Evolutionary conservation across 2,329 filamentous ascomycete genomes (phyloP), one percentile per base, ranked within the genome.

Genomic region (Tolypocladium ophioglossoides): DNA sequence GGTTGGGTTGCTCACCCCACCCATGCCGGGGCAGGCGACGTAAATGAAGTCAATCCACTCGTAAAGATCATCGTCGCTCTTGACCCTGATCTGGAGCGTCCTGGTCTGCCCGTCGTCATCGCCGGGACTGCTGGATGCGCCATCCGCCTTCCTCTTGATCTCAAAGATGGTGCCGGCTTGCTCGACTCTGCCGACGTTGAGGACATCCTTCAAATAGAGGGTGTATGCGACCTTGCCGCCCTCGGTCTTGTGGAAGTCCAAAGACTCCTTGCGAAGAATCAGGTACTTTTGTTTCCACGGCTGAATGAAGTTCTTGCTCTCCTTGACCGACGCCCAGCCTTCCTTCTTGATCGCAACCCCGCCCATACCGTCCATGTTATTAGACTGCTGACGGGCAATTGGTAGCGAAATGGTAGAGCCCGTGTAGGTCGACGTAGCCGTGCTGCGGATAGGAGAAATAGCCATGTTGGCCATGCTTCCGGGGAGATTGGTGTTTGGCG

Each of bases 1-100:
- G 60, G 94, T 97, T 7, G 94, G 94, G 70, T 97, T 96, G 73
- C 92, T 96, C 54, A 99, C 94, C 62, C 94, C 94, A 57, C 94
- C 91, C 90, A 97, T 96, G 58, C 90, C 92, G 20, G 94, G 94
- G 70, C 92, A 97, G 59, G 92, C 87, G 63, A 92, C 91, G 69
- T 97, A 97, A 61, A 99, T 95, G 69, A 91, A 89, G 70, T 99
- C 94, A 65, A 97, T 96, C 94, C 94, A 99, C 64, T 95, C 91
- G 71, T 99, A 99, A 53, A 99, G 84, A 62, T 99, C 94, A 66
- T 96, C 92, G 65, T 99, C 94, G 54, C 85, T 87, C 72, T 96
- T 95, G 63, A 97, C 91, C 68, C 88, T 90, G 69, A 96, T 94
- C 59, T 94, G 91, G 52, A 96, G 82, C 4, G 89, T 88, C 68